Evolutionary conservation across 1,284 basidiomycete genomes (phyloP).

Genomic region (Caloboletus inedulis): DNA sequence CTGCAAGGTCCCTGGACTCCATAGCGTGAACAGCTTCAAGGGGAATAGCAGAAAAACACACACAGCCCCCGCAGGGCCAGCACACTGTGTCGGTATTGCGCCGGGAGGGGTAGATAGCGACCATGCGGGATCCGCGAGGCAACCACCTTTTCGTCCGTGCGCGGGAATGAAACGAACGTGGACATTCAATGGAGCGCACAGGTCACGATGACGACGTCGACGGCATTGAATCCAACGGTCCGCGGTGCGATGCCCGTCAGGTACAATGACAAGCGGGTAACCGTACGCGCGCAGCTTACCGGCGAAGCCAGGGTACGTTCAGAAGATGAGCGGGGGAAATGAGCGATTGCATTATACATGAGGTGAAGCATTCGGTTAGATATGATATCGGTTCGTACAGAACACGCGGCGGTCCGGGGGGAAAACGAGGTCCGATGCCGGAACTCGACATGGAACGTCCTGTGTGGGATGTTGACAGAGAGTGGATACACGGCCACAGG

Average conservation of each 20-base stretch:
- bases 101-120: conserved; percentile 14
- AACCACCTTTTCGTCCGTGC: conserved; percentile 10
- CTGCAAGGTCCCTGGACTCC: conserved; percentile 1
- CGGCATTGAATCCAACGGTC: conserved; percentile 7
- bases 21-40: conserved; percentile 17
- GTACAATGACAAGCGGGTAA: conserved; percentile 20
- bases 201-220: conserved; percentile 26
- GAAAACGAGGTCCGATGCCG: conserved; percentile 25
- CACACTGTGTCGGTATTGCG: conserved; percentile 21
- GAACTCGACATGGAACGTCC: conserved; percentile 13
- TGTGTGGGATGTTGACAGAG: conserved; percentile 3
- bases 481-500: conserved; percentile 18
- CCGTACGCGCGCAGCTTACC: conserved; percentile 4
- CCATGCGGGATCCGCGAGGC: conserved; percentile 33
- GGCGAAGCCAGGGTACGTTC: conserved; percentile 4
- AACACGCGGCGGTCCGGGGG: conserved; percentile 20
- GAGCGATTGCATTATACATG: conserved; percentile 8
- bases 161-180: conserved; percentile 34
- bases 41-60: conserved; percentile 4
- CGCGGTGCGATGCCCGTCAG: conserved; percentile 21
- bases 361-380: conserved; percentile 23
- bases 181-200: conserved; percentile 9
- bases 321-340: conserved; percentile 16
- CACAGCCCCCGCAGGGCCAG: conserved; percentile 18
- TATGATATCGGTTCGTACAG: conserved; percentile 18